These are phyloP conservation scores for Oenanthe sinensis DNA, from an alignment of 129 eudicot species.

Conservation along the genomic window DNA sequence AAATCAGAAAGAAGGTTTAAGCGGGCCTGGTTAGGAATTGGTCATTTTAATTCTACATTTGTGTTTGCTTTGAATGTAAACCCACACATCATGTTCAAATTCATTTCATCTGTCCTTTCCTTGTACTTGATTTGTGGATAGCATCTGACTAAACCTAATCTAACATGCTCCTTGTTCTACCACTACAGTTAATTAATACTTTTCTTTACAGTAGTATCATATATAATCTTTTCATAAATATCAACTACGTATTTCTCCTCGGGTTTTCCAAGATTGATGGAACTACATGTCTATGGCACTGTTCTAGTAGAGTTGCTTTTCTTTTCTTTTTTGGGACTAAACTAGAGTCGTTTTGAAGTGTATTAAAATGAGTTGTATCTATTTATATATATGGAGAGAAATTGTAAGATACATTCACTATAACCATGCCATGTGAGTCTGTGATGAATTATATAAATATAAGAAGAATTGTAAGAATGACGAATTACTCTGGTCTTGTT, in stretches of 20 bases:
- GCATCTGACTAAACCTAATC: constrained; percentile 40
- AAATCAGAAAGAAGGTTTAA: constrained; percentile 9
- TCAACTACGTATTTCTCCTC: not conserved
- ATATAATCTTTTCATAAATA: not conserved
- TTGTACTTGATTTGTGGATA: constrained; percentile 35
- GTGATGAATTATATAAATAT: too few relatives aligned
- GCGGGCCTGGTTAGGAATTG: constrained; percentile 41
- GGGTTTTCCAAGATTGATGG: not conserved
- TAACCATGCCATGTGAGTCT: not conserved
- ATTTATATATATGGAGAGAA: not conserved
- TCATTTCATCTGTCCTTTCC: constrained; percentile 35
- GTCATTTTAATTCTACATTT: constrained; percentile 36
- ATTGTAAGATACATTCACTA: not conserved
- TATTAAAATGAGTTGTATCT: not conserved
- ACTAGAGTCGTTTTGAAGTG: not conserved
- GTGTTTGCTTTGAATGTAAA: constrained; percentile 19
- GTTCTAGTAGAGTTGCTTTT: not conserved
- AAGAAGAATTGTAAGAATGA: not conserved
- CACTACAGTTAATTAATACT: not conserved
- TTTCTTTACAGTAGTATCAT: not conserved
- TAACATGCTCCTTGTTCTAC: constrained; percentile 34
- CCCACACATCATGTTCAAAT: constrained; percentile 43
- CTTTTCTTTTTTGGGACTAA: not conserved
- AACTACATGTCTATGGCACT: not conserved
- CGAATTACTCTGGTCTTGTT: not conserved